These are phyloP conservation scores for Podila verticillata DNA, from an alignment of 192 early-diverging fungal genomes.

Conservation along the genomic window DNA sequence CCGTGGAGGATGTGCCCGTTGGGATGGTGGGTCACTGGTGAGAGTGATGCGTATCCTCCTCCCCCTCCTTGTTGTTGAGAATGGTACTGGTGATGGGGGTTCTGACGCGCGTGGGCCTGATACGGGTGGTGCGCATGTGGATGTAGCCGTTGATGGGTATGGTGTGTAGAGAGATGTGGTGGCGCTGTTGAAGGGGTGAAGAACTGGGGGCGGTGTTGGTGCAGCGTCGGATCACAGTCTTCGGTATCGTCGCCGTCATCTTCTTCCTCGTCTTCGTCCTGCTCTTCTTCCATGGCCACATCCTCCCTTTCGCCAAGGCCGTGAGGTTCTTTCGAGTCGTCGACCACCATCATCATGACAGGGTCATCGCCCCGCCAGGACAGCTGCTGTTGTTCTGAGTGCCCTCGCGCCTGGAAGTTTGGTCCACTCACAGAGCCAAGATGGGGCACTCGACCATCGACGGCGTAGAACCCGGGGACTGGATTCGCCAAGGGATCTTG, in stretches of 20 bases:
- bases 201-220: not conserved
- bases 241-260: not conserved
- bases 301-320: too few relatives aligned
- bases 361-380: not conserved
- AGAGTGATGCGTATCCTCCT: not conserved
- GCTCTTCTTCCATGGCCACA: not conserved
- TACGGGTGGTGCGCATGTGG: slow-evolving; percentile 1
- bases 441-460: not conserved
- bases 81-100: not conserved
- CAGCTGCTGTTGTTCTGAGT: not conserved
- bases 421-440: not conserved
- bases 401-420: not conserved
- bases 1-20: slow-evolving; percentile 46
- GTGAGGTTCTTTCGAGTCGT: not conserved
- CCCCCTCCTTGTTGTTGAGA: not conserved
- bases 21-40: slow-evolving; percentile 20
- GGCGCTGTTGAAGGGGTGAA: not conserved
- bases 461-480: not conserved
- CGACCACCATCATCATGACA: not conserved
- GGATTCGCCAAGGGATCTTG: not conserved
- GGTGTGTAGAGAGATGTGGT: not conserved
- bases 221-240: not conserved
- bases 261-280: not conserved
- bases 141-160: not conserved
- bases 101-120: not conserved